These are phyloP conservation scores for Nannizzia gypsea DNA, from an alignment of 2,329 filamentous ascomycete genomes.

Conservation along the genomic window DNA sequence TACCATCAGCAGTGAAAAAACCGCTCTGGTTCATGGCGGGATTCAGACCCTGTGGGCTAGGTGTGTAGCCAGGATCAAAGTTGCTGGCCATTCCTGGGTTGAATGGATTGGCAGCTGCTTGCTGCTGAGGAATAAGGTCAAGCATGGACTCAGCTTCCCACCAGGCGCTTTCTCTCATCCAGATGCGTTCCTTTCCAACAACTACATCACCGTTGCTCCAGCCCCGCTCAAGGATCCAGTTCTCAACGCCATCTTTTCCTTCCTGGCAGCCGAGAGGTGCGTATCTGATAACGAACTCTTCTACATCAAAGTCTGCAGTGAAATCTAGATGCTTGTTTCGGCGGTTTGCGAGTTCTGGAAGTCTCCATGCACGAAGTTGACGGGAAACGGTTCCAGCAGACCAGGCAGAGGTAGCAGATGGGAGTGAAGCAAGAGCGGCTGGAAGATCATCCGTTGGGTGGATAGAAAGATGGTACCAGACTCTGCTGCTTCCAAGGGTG, in stretches of 20 bases:
- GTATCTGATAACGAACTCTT: slow-evolving; percentile 83
- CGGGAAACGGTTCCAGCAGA: slow-evolving; percentile 85
- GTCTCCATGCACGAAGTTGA: slow-evolving; percentile 82
- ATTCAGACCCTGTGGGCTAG: slow-evolving; percentile 43
- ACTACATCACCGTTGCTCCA: slow-evolving; percentile 98
- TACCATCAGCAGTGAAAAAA: slow-evolving; percentile 57
- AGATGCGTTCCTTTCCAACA: slow-evolving; percentile 79
- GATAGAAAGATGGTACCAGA: slow-evolving; percentile 88
- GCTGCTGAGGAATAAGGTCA: slow-evolving; percentile 63
- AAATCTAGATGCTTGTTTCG: slow-evolving; percentile 86
- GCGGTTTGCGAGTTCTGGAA: slow-evolving; percentile 93
- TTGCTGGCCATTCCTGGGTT: slow-evolving; percentile 43
- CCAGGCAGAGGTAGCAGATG: slow-evolving; percentile 71
- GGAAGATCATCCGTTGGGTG: slow-evolving; percentile 85
- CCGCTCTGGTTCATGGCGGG: slow-evolving; percentile 45
- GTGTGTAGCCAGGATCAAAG: slow-evolving; percentile 63
- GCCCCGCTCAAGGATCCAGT: slow-evolving; percentile 83
- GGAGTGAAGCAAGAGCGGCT: slow-evolving; percentile 57
- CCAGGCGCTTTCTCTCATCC: slow-evolving; percentile 90
- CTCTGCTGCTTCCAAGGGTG: slow-evolving; percentile 68
- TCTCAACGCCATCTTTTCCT: slow-evolving; percentile 84
- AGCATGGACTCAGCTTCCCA: slow-evolving; percentile 97
- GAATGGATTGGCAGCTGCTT: slow-evolving; percentile 36
- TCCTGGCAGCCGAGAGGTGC: slow-evolving; percentile 72
- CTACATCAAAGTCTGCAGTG: slow-evolving; percentile 88